Percentiles rank a stretch among this genome's conserved stretches.
Evolutionary conservation across 768 basidiomycete species (phyloP).

Genomic region (Galerina sulciceps): DNA sequence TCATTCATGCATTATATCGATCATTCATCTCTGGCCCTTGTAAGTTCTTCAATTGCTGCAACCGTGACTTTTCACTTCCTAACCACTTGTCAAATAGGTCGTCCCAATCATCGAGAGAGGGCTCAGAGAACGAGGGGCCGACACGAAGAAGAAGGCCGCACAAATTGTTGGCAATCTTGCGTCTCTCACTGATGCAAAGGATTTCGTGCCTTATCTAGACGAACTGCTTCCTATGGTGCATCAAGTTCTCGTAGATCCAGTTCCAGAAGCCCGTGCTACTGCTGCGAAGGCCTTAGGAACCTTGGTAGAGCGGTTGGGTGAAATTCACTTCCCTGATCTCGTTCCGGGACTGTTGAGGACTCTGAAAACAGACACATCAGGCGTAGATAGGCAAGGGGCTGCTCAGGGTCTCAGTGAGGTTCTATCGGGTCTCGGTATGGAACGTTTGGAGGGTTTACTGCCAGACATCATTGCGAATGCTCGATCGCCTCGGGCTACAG

Average conservation of each 20-base stretch:
- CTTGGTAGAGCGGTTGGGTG: conserved; percentile 95
- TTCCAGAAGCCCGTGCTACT: conserved; percentile 96
- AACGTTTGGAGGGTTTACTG: conserved; percentile 89
- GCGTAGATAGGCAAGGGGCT: conserved; percentile 96
- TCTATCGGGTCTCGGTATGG: conserved; percentile 95
- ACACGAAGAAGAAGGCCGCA: conserved; percentile 93
- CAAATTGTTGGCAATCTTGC: conserved; percentile 98
- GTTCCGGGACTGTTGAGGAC: conserved; percentile 88
- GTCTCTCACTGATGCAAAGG: conserved; percentile 85
- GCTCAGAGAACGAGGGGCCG: conserved; percentile 87
- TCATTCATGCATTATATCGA: conserved; percentile 99
- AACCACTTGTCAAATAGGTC: conserved; percentile 50
- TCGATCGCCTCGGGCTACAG: conserved; percentile 85
- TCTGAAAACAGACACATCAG: conserved; percentile 90
- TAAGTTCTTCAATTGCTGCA: conserved; percentile 35
- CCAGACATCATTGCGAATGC: conserved; percentile 95
- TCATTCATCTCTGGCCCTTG: conserved; percentile 92
- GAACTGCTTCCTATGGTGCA: conserved; percentile 90
- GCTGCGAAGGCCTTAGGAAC: conserved; percentile 97
- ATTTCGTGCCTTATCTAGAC: conserved; percentile 94
- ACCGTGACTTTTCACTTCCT: not conserved
- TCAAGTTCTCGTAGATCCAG: conserved; percentile 91
- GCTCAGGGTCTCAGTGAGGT: conserved; percentile 97
- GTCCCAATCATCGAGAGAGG: conserved; percentile 96
- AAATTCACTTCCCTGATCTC: conserved; percentile 92